These are phyloP conservation scores for Centrapalus pauciflorus DNA, from an alignment of 129 eudicot genomes.

Conservation along the genomic window DNA sequence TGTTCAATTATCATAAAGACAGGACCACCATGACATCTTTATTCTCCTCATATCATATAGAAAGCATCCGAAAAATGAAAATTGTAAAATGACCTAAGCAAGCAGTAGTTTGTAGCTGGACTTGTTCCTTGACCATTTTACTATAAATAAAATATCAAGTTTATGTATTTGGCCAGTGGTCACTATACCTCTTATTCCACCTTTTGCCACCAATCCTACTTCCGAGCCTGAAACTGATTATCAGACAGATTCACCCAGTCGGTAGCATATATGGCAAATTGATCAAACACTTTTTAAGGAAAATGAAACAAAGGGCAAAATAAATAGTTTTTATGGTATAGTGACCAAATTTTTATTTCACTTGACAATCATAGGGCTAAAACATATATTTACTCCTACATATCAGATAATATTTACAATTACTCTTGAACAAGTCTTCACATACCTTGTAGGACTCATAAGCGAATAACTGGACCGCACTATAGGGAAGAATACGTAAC, in stretches of 20 bases:
- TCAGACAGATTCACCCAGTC: background rate
- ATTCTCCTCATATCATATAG: background rate
- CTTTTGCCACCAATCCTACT: background rate
- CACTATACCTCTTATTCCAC: background rate
- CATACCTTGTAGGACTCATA: constrained; percentile 84
- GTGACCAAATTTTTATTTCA: background rate
- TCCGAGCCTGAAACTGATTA: background rate
- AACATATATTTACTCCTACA: background rate
- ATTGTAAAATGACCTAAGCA: background rate
- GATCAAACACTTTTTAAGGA: too few species aligned
- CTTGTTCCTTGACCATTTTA: background rate
- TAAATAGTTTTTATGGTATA: background rate
- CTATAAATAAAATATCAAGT: too few species aligned
- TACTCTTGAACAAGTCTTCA: background rate
- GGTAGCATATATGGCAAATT: background rate
- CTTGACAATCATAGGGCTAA: background rate
- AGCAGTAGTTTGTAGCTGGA: background rate
- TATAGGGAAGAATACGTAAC: constrained; percentile 88
- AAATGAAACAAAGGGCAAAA: constrained; percentile 2
- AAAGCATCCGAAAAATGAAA: background rate
- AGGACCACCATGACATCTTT: constrained; percentile 2
- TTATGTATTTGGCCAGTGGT: background rate
- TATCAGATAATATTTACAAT: background rate
- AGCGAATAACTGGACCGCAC: constrained; percentile 93
- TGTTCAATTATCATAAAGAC: background rate